Base-by-base conservation (phyloP, 2,329 filamentous ascomycete species). In the Colletotrichum limetticola region DNA sequence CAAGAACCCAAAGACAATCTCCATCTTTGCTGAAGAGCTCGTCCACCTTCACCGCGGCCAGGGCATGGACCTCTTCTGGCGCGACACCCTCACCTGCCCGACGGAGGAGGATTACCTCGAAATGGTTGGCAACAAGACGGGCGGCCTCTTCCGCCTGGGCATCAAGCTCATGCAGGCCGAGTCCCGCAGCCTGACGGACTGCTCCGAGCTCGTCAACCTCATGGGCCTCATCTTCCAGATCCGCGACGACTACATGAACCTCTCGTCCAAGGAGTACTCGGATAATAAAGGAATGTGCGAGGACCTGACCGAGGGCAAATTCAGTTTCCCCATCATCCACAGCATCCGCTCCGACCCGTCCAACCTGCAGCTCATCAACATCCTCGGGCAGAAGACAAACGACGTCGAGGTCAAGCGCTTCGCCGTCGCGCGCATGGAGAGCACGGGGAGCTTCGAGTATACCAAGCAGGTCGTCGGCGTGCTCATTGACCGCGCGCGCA, bases 301-400 rank as follows among this genome's bases (percentile, higher is more conserved):
- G 85, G 97, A 98, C 55, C 85, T 98, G 77, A 98, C 95, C 1
- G 97, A 98, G 85, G 96, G 96, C 75, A 98, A 98, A 87, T 98
- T 98, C 85, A 96, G 93, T 30, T 98, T 98, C 81, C 95, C 95
- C 53, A 92, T 98, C 78, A 98, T 98, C 78, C 96, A 98, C 85
- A 93, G 93, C 81, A 97, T 98, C 77, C 93, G 94, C 73, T 86
- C 92, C 72, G 90, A 95, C 80, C 94, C 90, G 22, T 84, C 85
- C 35, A 94, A 95, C 80, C 86, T 93, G 76, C 92, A 97, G 78
- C 89, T 99, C 68, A 90, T 98, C 82, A 98, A 97, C 80, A 98
- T 98, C 68, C 87, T 98, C 55, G 94, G 94, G 83, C 95, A 98
- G 83, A 96, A 95, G 84, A 95, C 95, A 1, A 89, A 88, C 24